Evolutionary conservation across 139 green algal genomes (phyloP).

Genomic region (Closterium sp.): DNA sequence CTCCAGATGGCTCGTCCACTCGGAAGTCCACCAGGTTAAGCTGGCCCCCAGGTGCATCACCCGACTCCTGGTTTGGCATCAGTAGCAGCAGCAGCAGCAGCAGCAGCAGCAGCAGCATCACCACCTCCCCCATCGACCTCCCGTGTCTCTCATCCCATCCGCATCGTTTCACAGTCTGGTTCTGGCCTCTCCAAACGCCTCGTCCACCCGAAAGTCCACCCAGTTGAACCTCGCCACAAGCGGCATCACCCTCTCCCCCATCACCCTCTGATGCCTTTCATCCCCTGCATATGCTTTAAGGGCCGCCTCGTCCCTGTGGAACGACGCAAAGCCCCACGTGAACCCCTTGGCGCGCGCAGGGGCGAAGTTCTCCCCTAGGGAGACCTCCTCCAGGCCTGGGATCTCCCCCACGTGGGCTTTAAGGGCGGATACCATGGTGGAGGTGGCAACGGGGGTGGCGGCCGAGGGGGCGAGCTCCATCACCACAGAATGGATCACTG

Average conservation of each 20-base stretch:
- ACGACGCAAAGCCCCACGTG: conserved; percentile 17
- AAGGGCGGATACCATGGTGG: conserved; percentile 5
- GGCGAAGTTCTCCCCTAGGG: conserved; percentile 8
- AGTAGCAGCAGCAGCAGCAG: no score
- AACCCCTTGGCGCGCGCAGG: conserved; percentile 8
- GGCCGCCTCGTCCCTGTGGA: background rate
- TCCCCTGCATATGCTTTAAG: conserved; percentile 16
- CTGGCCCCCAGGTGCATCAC: no score
- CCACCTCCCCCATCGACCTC: background rate
- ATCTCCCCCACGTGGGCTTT: conserved; percentile 16
- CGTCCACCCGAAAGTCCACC: conserved; percentile 12
- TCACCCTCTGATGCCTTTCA: background rate
- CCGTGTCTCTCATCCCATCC: background rate
- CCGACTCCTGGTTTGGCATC: no score
- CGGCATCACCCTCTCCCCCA: conserved; percentile 6
- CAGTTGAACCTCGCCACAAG: conserved; percentile 1
- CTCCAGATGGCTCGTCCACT: no score
- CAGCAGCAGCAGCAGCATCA: background rate
- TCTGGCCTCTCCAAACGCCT: background rate
- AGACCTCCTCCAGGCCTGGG: background rate
- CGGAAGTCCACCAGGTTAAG: conserved; percentile 3
- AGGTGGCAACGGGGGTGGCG: background rate
- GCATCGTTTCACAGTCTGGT: background rate
- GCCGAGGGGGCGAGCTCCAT: conserved; percentile 2
- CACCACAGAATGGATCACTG: conserved; percentile 10